Evolutionary conservation across 352 stramenopile genomes (phyloP).

Genomic region (Phytophthora boehmeriae): DNA sequence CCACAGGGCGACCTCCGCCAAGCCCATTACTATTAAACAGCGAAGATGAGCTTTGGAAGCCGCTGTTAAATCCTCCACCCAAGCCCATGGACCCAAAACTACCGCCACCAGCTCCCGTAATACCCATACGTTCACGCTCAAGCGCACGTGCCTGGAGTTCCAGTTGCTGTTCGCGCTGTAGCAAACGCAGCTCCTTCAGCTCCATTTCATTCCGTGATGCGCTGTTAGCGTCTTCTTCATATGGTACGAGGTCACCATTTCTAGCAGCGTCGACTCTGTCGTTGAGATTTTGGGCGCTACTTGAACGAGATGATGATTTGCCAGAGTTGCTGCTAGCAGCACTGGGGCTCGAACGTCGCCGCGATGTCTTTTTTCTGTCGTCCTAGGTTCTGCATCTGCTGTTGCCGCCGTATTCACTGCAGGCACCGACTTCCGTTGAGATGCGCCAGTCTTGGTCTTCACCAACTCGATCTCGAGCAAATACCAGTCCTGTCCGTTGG

Average conservation of each 20-base stretch:
- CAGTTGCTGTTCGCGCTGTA: conserved; percentile 60
- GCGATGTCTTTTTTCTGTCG: conserved; percentile 32
- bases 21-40: conserved; percentile 38
- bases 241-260: conserved; percentile 57
- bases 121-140: conserved; percentile 40
- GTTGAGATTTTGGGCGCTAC: conserved; percentile 15
- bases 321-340: conserved; percentile 13
- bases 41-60: conserved; percentile 27
- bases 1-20: conserved; percentile 44
- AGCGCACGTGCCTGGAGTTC: conserved; percentile 55
- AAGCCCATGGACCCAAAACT: conserved; percentile 34
- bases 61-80: conserved; percentile 26
- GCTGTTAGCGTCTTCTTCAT: conserved; percentile 43
- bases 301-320: conserved; percentile 24
- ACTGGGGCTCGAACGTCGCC: conserved; percentile 39
- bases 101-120: conserved; percentile 16
- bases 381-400: conserved; percentile 20
- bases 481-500: conserved; percentile 85
- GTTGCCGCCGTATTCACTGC: conserved; percentile 20
- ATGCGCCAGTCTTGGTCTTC: conserved; percentile 62
- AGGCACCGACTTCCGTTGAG: conserved; percentile 38
- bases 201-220: conserved; percentile 57
- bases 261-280: conserved; percentile 15
- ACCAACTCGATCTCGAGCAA: conserved; percentile 77
- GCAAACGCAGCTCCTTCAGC: conserved; percentile 54